Base-by-base conservation (phyloP, 2,329 filamentous ascomycete genomes). In the Mycosphaerella sp. region DNA sequence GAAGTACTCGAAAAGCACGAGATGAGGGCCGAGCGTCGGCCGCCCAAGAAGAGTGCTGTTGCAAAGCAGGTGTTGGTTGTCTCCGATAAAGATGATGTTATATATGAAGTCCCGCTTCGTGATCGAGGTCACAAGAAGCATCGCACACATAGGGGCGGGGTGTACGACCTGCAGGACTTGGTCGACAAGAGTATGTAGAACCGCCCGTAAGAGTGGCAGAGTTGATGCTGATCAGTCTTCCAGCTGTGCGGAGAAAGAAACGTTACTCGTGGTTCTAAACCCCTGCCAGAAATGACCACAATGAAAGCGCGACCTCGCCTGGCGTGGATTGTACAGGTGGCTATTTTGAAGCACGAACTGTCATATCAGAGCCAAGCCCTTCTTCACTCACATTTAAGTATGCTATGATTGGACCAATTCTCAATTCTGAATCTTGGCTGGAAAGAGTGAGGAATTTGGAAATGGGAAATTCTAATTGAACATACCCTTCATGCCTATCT, bases 121-220 rank as follows among this genome's bases (percentile, higher is more conserved):
- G 14, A 14, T 14, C 52, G 47, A 9, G 32, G 41, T 17, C 28
- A 28, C 41, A 45, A 16, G 25, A 49, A 42, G 37, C 35, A 46
- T 41, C 45, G 48, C 36, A 43, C 41, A 37, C 41, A 43, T n/a
- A 41, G 43, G 37, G 47, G 41, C 37, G 43, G 32, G 30, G 35
- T 46, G 12, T 54, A 54, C 21, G 46, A 54, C 43, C 32, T 54
- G 9, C 46, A 54, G 35, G 52, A 50, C 32, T 32, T 54, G 18
- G 52, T 54, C 14, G 52, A 48, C n/a, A 54, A 41, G 45, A 46
- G 52, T 54, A 17, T 18, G 51, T 46, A 7, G 2, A 21, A 27
- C 12, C 28, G 14, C 12, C 13, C 18, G 13, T 14, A 17, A 40
- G 14, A n/a, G 35, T 16, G 21, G 18, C 25, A 42, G n/a, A 27